Evolutionary conservation across 108 stramenopile genomes (phyloP).

Genomic region (Stephanodiscus minutulus): DNA sequence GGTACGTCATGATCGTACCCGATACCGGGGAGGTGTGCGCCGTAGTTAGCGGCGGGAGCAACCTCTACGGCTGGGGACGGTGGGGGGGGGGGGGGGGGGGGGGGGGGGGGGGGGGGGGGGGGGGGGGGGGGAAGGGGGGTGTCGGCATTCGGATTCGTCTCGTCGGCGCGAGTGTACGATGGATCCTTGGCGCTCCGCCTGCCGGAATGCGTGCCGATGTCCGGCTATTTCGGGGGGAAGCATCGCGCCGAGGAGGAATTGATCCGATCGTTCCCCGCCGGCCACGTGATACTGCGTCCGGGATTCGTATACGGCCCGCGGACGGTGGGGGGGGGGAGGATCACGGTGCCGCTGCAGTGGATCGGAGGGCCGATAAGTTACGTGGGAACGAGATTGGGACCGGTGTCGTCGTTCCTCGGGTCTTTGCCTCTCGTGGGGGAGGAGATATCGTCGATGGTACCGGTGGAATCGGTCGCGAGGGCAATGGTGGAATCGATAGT

Average conservation of each 20-base stretch:
- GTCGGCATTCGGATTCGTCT: conserved; percentile 64
- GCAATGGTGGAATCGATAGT: conserved; percentile 39
- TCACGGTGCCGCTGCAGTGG: conserved; percentile 37
- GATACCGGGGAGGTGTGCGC: conserved; percentile 72
- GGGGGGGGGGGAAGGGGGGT: conserved; percentile 50
- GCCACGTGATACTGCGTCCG: conserved; percentile 64
- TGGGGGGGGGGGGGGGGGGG: conserved; percentile 49
- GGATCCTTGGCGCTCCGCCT: conserved; percentile 38
- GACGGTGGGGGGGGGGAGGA: conserved; percentile 30
- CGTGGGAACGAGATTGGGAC: conserved; percentile 44
- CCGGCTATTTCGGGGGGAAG: conserved; percentile 80
- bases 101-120: conserved; percentile 54
- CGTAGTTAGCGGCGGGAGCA: conserved; percentile 78
- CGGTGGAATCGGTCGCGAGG: conserved; percentile 33
- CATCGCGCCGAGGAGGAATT: conserved; percentile 64
- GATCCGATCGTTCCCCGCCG: conserved; percentile 40
- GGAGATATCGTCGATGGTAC: conserved; percentile 46
- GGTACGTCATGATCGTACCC: conserved; percentile 71
- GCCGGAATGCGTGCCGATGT: conserved; percentile 50
- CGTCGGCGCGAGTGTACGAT: conserved; percentile 60
- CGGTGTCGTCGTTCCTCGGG: conserved; percentile 41
- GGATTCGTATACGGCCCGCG: conserved; percentile 70
- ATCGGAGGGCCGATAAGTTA: conserved; percentile 42
- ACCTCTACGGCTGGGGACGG: conserved; percentile 62
- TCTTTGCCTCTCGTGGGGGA: conserved; percentile 44